Percentiles rank a stretch among this genome's conserved stretches.
Conservation (phyloP, 306 rosid genomes). For the Pterocarpus macrocarpus region DNA sequence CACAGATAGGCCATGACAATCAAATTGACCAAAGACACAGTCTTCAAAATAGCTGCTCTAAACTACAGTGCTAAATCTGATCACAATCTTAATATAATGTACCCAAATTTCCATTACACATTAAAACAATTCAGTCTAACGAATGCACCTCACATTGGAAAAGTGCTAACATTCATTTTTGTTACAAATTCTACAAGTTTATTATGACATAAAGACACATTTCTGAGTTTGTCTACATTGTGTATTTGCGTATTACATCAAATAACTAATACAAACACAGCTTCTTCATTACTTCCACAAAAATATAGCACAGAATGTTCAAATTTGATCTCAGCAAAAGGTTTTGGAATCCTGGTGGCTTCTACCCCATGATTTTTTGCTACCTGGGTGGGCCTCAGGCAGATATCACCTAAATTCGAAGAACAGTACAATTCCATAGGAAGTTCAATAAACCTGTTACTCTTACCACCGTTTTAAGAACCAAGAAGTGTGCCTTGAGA, state of each 20-base stretch:
- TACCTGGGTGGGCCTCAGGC: neutral
- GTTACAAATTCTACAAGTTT: conserved; percentile 1
- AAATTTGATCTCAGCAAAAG: conserved; percentile 7
- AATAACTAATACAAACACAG: neutral
- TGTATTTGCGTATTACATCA: neutral
- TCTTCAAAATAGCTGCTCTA: neutral
- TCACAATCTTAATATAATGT: conserved; percentile 3
- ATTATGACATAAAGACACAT: neutral
- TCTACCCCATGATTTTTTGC: neutral
- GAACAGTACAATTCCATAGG: conserved; percentile 25
- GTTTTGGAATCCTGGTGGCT: conserved; percentile 16
- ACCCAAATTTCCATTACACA: conserved; percentile 17
- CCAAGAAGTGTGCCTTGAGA: neutral
- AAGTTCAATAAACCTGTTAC: neutral
- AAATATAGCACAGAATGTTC: neutral
- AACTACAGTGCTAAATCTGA: neutral
- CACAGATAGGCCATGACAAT: neutral
- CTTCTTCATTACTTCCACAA: conserved; percentile 10
- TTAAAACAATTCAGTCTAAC: conserved; percentile 10
- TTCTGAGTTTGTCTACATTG: neutral
- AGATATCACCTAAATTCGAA: neutral
- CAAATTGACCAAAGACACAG: conserved; percentile 11
- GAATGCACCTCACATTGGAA: conserved; percentile 3
- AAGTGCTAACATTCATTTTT: neutral
- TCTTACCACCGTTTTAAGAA: neutral